These are phyloP conservation scores for Styphnolobium japonicum DNA, from an alignment of 306 rosid genomes.

Conservation along the genomic window DNA sequence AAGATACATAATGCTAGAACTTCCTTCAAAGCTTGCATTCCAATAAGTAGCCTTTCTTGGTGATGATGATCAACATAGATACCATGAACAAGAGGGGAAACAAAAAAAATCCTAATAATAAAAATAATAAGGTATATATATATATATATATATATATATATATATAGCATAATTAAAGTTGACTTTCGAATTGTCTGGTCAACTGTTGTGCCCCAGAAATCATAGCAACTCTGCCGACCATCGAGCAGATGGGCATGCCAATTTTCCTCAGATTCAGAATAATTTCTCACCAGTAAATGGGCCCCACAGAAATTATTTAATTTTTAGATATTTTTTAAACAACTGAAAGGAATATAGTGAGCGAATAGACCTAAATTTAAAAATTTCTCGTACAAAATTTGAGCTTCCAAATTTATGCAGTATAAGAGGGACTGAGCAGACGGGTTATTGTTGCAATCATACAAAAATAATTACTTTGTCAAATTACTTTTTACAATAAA, in stretches of 20 bases:
- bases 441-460: too few relatives aligned
- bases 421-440: too few relatives aligned
- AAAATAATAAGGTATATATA: not conserved
- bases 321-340: not conserved
- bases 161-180: not conserved
- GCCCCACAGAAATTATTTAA: not conserved
- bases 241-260: too few relatives aligned
- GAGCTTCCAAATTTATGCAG: too few relatives aligned
- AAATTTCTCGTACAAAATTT: too few relatives aligned
- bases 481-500: too few relatives aligned
- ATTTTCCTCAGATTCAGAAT: not conserved
- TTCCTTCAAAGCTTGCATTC: not conserved
- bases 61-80: not conserved
- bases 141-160: too few relatives aligned
- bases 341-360: not conserved
- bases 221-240: too few relatives aligned
- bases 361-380: not conserved
- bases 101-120: not conserved
- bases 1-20: not conserved
- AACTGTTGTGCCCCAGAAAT: not conserved
- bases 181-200: not conserved
- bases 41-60: not conserved
- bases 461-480: too few relatives aligned
- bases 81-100: not conserved
- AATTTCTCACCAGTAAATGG: not conserved